Evolutionary conservation across 768 basidiomycete genomes (phyloP).

Genomic region (Amanita muscaria): DNA sequence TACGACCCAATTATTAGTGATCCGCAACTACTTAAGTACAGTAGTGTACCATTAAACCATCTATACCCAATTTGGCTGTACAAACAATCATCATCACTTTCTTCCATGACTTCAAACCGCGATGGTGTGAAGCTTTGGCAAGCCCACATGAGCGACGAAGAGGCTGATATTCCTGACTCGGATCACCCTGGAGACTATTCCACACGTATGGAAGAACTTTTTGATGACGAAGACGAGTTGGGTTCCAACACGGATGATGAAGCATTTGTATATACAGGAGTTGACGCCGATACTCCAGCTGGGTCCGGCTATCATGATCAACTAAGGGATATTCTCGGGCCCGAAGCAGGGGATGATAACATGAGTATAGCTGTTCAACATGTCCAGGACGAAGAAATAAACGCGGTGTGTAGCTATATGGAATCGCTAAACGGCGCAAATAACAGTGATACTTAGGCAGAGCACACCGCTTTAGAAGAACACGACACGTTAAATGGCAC

Average conservation of each 20-base stretch:
- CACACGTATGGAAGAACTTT: slow-evolving; percentile 59
- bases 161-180: slow-evolving; percentile 25
- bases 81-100: slow-evolving; percentile 6
- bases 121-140: slow-evolving; percentile 9
- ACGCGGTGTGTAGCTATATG: background rate
- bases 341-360: slow-evolving; percentile 43
- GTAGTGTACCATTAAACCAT: background rate
- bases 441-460: no score
- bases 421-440: background rate
- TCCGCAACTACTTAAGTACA: background rate
- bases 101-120: slow-evolving; percentile 3
- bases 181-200: slow-evolving; percentile 50
- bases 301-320: slow-evolving; percentile 62
- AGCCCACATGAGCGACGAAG: slow-evolving; percentile 16
- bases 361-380: no score
- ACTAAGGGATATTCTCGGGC: slow-evolving; percentile 64
- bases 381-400: no score
- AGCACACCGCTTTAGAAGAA: no score
- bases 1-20: slow-evolving; percentile 3
- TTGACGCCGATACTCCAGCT: slow-evolving; percentile 43
- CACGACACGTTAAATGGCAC: no score
- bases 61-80: background rate
- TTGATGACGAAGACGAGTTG: slow-evolving; percentile 34
- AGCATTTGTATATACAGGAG: slow-evolving; percentile 66
- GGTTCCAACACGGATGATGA: slow-evolving; percentile 30